Conservation (phyloP, 1,284 basidiomycete species). For the Ustilago esculenta region DNA sequence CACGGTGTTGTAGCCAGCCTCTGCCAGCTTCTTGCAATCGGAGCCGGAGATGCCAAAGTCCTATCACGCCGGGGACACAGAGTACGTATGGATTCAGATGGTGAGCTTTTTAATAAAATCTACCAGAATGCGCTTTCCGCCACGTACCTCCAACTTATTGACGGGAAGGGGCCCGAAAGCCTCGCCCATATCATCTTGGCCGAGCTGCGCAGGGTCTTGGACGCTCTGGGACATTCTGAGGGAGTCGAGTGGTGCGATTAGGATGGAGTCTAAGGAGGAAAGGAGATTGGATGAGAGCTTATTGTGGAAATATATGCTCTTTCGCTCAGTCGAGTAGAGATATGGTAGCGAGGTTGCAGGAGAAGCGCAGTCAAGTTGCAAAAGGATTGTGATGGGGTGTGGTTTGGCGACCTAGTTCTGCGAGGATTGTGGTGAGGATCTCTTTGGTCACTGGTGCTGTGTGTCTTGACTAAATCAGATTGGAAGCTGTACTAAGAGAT, state of each 20-base stretch:
- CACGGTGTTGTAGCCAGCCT: conserved; percentile 91
- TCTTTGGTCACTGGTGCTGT: background rate
- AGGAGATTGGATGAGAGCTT: no score
- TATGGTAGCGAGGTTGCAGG: no score
- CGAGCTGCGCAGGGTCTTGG: conserved; percentile 33
- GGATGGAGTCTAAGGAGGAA: no score
- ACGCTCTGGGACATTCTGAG: conserved; percentile 37
- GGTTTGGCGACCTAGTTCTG: no score
- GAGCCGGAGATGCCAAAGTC: conserved; percentile 89
- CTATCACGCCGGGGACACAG: conserved; percentile 49
- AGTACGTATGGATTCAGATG: background rate
- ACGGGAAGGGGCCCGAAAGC: conserved; percentile 56
- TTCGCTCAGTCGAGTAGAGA: no score
- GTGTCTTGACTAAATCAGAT: background rate
- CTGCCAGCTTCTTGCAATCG: conserved; percentile 95
- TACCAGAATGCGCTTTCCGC: background rate
- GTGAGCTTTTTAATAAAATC: background rate
- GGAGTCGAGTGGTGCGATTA: no score
- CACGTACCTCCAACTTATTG: conserved; percentile 58
- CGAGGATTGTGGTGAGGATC: background rate
- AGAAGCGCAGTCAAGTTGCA: no score
- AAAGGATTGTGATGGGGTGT: no score
- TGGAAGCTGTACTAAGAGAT: background rate
- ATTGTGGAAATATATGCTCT: no score
- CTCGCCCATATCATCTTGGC: conserved; percentile 50